These are phyloP conservation scores for Fibroporia radiculosa DNA, from an alignment of 768 basidiomycete species.

Conservation along the genomic window DNA sequence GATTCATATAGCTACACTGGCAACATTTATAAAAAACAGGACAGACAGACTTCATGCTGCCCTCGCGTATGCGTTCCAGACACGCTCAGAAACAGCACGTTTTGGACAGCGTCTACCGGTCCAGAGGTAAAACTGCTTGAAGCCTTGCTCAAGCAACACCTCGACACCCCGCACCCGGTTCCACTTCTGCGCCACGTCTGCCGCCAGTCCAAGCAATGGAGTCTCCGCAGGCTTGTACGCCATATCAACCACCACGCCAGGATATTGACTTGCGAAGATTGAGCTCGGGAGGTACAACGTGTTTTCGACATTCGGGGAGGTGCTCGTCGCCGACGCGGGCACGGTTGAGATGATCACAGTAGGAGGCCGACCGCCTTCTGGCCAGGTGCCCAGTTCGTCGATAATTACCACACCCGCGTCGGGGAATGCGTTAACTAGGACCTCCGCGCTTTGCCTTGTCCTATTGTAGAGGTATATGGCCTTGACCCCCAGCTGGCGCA, in stretches of 20 bases:
- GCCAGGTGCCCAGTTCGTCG: conserved; percentile 48
- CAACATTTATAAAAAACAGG: too few relatives aligned
- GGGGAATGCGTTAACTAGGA: conserved; percentile 63
- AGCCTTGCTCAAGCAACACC: conserved; percentile 85
- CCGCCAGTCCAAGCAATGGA: conserved; percentile 66
- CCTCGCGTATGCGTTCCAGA: conserved; percentile 37
- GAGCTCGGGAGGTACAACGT: conserved; percentile 45
- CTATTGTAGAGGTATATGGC: conserved; percentile 86
- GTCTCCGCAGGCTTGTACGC: conserved; percentile 89
- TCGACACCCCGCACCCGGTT: conserved; percentile 69
- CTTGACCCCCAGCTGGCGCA: conserved; percentile 59
- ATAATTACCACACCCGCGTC: conserved; percentile 52
- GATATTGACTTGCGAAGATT: conserved; percentile 52
- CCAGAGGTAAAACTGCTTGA: conserved; percentile 78
- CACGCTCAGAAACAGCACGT: conserved; percentile 35
- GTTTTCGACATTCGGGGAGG: conserved; percentile 13
- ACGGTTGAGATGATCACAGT: conserved; percentile 85
- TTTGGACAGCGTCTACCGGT: conserved; percentile 59
- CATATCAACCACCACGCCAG: conserved; percentile 84
- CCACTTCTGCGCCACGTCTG: conserved; percentile 47
- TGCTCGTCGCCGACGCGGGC: conserved; percentile 48
- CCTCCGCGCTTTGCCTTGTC: conserved; percentile 64
- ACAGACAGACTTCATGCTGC: not conserved
- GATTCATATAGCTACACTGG: too few relatives aligned
- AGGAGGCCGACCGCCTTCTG: conserved; percentile 37